Conservation (phyloP, 768 basidiomycete genomes). For the Porphyrellus cyaneotinctus region DNA sequence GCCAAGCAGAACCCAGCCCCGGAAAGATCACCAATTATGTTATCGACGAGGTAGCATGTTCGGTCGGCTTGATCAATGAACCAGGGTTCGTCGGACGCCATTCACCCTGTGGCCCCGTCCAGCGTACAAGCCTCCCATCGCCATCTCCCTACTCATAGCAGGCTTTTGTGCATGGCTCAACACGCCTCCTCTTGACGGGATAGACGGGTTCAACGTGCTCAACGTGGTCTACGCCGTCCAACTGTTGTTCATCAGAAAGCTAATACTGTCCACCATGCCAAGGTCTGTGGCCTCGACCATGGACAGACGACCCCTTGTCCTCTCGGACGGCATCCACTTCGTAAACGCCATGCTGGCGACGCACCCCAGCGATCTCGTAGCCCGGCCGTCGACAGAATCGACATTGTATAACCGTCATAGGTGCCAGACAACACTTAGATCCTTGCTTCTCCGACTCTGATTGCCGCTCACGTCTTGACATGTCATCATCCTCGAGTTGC, state of each 20-base stretch:
- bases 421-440: too few relatives aligned
- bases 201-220: constrained; percentile 25
- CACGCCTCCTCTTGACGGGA: constrained; percentile 31
- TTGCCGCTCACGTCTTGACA: too few relatives aligned
- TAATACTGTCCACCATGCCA: constrained; percentile 35
- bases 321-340: constrained; percentile 86
- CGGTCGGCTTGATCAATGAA: too few relatives aligned
- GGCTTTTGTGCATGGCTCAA: constrained; percentile 54
- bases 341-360: constrained; percentile 94
- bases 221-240: constrained; percentile 56
- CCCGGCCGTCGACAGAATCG: too few relatives aligned
- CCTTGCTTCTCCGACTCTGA: too few relatives aligned
- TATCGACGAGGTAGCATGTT: too few relatives aligned
- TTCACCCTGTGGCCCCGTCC: too few relatives aligned
- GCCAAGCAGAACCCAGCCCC: too few relatives aligned
- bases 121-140: too few relatives aligned
- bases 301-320: constrained; percentile 74
- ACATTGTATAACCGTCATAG: too few relatives aligned
- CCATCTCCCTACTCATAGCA: constrained; percentile 47
- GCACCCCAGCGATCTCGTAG: constrained; percentile 73
- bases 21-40: too few relatives aligned
- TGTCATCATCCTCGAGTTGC: constrained; percentile 70
- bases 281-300: constrained; percentile 31
- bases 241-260: constrained; percentile 77
- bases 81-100: too few relatives aligned